Evolutionary conservation across 2,329 filamentous ascomycete species (phyloP), one percentile per base, ranked within the genome.

Genomic region (Neofusicoccum cordaticola): DNA sequence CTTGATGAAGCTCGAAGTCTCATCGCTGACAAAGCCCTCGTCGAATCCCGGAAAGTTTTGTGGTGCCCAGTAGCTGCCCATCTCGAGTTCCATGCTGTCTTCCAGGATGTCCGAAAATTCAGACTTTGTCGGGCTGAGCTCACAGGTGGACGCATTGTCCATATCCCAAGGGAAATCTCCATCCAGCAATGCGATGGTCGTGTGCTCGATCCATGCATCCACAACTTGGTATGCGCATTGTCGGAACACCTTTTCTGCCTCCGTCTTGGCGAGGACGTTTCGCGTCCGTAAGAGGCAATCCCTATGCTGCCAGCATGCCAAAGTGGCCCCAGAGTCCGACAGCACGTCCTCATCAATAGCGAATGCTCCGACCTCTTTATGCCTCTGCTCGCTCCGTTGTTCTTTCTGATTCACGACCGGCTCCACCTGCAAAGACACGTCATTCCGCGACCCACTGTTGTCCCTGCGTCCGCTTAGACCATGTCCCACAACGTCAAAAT

Each of bases 391-490:
- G n/a, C 34, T 15, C n/a, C 39, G 51, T 22, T 57, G 53, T 57
- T 34, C 22, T n/a, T 34, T 27, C 41, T 57, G 52, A 35, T 56
- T 35, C 42, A 42, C 35, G 7, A 22, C 19, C 4, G 12, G 19
- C 31, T 37, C 52, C 52, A 56, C 53, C 9, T 57, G 39, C 53
- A 42, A 22, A 27, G 53, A n/a, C 53, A 61, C 45, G 57, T 47
- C 17, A 31, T 35, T 50, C 31, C 15, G 31, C 8, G 57, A 39
- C 35, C 57, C 42, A 61, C 42, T 47, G 41, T 47, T 48, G 42
- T 41, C 57, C 57, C 45, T 61, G 57, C 44, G 12, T 50, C 42
- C 44, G 42, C 42, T 61, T 37, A 61, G 57, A 41, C 57, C 57
- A 39, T 39, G 44, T 27, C n/a, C 42, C 31, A 5, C 27, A 22